phyloP scores from a whole-genome alignment of 495 filamentous ascomycete species.

The Aspergillus hancockii region DNA sequence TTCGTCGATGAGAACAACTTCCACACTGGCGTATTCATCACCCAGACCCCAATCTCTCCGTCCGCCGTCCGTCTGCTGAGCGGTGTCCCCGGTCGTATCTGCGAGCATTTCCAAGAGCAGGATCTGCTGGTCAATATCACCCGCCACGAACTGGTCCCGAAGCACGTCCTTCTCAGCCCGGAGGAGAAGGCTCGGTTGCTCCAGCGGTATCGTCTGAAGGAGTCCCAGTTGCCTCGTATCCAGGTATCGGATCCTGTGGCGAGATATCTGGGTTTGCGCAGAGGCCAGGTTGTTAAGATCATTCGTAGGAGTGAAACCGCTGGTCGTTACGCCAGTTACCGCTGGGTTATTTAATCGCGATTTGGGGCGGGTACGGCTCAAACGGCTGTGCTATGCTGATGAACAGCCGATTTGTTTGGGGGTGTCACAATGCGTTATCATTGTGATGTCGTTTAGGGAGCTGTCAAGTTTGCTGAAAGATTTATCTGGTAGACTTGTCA shows the following conservation, averaged over 20 bases:
- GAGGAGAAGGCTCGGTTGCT: constrained; percentile 86
- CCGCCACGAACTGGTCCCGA: constrained; percentile 93
- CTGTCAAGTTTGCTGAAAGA: not conserved
- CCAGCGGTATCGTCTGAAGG: constrained; percentile 89
- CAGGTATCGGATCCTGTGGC: constrained; percentile 89
- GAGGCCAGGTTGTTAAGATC: constrained; percentile 98
- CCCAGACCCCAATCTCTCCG: constrained; percentile 74
- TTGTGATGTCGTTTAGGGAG: not conserved
- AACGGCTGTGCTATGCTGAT: not conserved
- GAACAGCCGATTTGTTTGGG: not conserved
- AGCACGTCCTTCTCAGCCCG: constrained; percentile 83
- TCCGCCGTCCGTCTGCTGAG: constrained; percentile 71
- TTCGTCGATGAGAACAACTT: constrained; percentile 73
- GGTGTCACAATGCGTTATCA: not conserved
- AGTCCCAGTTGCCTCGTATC: constrained; percentile 93
- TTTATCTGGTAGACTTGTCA: not conserved
- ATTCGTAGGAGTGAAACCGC: constrained; percentile 75
- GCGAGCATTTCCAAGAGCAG: constrained; percentile 94
- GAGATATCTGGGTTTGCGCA: constrained; percentile 84
- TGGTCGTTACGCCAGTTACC: constrained; percentile 61
- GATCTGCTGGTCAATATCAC: constrained; percentile 98
- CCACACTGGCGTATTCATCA: constrained; percentile 87
- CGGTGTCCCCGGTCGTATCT: constrained; percentile 72
- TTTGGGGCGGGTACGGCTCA: not conserved
- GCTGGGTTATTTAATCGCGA: constrained; percentile 58